Conservation (phyloP, 2,329 filamentous ascomycete species). For the Allantophomopsis cytisporea region DNA sequence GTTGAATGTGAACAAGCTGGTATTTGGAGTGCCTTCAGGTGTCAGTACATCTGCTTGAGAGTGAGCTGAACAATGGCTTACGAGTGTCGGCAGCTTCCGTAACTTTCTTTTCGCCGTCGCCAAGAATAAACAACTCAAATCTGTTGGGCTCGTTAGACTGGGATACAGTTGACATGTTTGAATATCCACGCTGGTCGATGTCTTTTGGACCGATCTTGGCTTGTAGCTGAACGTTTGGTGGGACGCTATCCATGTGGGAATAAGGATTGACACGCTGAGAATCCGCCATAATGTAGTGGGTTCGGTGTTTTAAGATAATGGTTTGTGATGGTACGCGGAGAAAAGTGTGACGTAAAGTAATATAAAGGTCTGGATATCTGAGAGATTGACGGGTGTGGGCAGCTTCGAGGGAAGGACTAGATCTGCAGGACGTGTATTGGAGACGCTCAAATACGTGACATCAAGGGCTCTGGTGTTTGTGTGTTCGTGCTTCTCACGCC, state of each 20-base stretch:
- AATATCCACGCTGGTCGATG: not conserved
- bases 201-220: not conserved
- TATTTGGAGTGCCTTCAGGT: constrained; percentile 69
- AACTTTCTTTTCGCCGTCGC: constrained; percentile 84
- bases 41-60: constrained; percentile 2
- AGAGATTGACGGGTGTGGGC: no score
- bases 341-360: no score
- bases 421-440: no score
- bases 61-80: constrained; percentile 30
- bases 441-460: no score
- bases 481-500: no score
- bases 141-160: constrained; percentile 32
- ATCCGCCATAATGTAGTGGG: no score
- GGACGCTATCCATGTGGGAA: not conserved
- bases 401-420: no score
- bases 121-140: constrained; percentile 86
- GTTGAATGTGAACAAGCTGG: constrained; percentile 87
- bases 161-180: constrained; percentile 1
- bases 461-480: no score
- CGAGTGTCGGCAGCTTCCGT: constrained; percentile 80
- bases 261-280: not conserved
- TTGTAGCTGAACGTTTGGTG: not conserved
- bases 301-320: no score
- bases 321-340: no score
- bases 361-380: no score